Base-by-base conservation (phyloP, 2,329 filamentous ascomycete genomes). In the Xylaria sp. region DNA sequence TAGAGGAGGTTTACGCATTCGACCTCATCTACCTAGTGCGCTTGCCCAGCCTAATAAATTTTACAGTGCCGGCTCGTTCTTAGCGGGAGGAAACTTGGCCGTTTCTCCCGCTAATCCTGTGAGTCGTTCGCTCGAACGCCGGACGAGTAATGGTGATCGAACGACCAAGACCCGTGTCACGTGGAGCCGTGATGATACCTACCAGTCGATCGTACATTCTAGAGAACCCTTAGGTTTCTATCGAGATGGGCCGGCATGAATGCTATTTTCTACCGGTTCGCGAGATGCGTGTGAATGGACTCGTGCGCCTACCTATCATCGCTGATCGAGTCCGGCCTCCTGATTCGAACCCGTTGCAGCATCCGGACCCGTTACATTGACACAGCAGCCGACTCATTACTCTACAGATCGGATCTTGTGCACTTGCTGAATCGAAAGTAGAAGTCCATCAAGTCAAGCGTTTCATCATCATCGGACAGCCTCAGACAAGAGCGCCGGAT, bases 361-460 rank as follows among this genome's bases (percentile, higher is more conserved):
- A 42, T 30, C 44, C 50, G 44, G 47, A 55, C 51, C 48, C 8
- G 34, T 42, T 57, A 48, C 54, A 49, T 52, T 35, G 16, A 34
- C 47, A 54, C 57, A 57, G 7, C 42, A 54, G 58, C 19, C 39
- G 42, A 35, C 30, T 3, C 19, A 19, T 23, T 8, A 34, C 42
- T 11, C n/a, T 44, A 37, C 35, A 54, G 54, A 53, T 54, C 42
- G 10, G n/a, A 55, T 53, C 51, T 58, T 58, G 56, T 58, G 44
- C 23, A 42, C 49, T 37, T 10, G 18, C n/a, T 2, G 13, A 30
- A 30, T 42, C 37, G 8, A 42, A 13, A 42, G 3, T 42, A 42
- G 37, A 9, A 42, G 8, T 42, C 37, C 37, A 13, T 30, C 23
- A 42, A 13, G 4, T 18, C 49, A 49, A n/a, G 42, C 19, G 34